Evolutionary conservation across 352 stramenopile species (phyloP), one percentile per base, ranked within the genome.

Genomic region (Phytophthora pini): DNA sequence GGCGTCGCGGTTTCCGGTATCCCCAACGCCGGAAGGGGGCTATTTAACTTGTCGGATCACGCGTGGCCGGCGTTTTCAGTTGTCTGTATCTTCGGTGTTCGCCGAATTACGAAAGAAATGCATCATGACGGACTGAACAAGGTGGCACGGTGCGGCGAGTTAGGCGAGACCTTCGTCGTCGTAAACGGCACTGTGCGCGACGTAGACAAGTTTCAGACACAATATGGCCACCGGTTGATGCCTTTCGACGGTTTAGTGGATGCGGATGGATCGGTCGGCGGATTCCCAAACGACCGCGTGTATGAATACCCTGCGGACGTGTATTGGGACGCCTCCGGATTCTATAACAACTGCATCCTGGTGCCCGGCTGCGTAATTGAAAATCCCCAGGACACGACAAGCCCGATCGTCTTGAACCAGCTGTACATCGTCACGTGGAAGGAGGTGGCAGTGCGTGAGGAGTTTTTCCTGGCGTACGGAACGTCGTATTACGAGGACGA

Each of bases 281-380:
- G 88, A 12, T 95, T 93, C 51, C 88, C 88, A 12, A 95, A 95
- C 60, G 88, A 95, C 62, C 88, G 88, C 32, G 88, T 95, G 53
- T 95, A 95, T 56, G 86, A 95, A 61, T 95, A 94, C 54, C 79
- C 85, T 1, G 88, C 84, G 2, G 80, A 94, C 46, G 74, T 94
- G 47, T 95, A 95, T 65, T 95, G 88, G 88, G 88, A 95, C 48
- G 86, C 88, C 2, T 93, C 84, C 6, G 86, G 84, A 39, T 95
- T 95, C 40, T 93, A 95, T 74, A 95, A 95, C 78, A 95, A 95
- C 56, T 94, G 86, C 71, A 95, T 95, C 64, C 77, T 95, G n/a
- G 87, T 94, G 24, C 88, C 88, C 0, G 88, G 88, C 12, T 95
- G 88, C 51, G 64, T 93, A 44, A 86, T 95, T 39, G 86, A 93